Evolutionary conservation across 768 basidiomycete genomes (phyloP).

Genomic region (Termitomyces bulborhizus): DNA sequence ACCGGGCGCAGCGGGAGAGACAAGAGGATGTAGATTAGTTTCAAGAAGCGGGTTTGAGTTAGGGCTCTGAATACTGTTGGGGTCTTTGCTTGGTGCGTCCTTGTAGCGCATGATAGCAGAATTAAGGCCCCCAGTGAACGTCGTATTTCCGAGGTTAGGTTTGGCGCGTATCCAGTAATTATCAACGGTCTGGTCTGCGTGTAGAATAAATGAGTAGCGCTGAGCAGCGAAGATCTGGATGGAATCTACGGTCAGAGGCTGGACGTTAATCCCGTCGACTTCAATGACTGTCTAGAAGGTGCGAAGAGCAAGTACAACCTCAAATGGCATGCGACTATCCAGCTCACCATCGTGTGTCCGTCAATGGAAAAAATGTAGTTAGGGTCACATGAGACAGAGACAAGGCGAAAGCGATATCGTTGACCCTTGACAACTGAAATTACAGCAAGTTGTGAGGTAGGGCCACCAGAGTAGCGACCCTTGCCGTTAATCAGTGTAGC

Average conservation of each 20-base stretch:
- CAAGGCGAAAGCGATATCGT: conserved; percentile 50
- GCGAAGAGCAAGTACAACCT: neutral
- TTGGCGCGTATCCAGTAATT: conserved; percentile 36
- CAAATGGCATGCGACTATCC: neutral
- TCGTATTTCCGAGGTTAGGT: conserved; percentile 17
- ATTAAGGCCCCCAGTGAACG: conserved; percentile 35
- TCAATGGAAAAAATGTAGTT: conserved; percentile 38
- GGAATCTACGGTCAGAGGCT: conserved; percentile 29
- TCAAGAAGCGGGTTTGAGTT: conserved; percentile 23
- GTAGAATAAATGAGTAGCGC: conserved; percentile 29
- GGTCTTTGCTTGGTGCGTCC: conserved; percentile 14
- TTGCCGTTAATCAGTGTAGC: conserved; percentile 48
- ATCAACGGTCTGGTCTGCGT: conserved; percentile 28
- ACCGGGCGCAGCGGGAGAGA: conserved; percentile 9
- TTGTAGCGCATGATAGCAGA: conserved; percentile 48
- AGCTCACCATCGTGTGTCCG: conserved; percentile 21
- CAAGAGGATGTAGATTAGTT: conserved; percentile 11
- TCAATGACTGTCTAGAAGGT: conserved; percentile 30
- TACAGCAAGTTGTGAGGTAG: conserved; percentile 32
- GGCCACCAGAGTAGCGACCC: conserved; percentile 40
- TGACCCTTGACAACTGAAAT: conserved; percentile 32
- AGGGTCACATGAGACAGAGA: conserved; percentile 45
- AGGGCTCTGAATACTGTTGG: conserved; percentile 19
- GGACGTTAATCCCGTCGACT: conserved; percentile 26
- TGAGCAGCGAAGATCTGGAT: conserved; percentile 35